These are phyloP conservation scores for Stentor coeruleus DNA, from an alignment of 73 alveolate genomes.

Conservation along the genomic window DNA sequence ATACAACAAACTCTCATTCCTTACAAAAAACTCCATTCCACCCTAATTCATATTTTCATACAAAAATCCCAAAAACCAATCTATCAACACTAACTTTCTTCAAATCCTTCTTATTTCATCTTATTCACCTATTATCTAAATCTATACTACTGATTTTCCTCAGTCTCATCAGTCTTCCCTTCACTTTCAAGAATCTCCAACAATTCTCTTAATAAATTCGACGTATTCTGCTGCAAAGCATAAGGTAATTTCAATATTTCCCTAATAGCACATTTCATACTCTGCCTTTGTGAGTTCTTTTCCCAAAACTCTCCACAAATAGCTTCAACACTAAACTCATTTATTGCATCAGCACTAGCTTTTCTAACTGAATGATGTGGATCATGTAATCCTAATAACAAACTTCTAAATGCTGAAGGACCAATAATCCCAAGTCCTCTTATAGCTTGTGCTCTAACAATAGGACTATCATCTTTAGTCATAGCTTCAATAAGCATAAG, in stretches of 20 bases:
- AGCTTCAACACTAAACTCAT: slow-evolving; percentile 29
- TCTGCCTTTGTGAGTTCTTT: slow-evolving; percentile 22
- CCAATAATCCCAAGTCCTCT: slow-evolving; percentile 85
- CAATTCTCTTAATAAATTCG: not conserved
- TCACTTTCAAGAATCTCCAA: not conserved
- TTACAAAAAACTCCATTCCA: no score
- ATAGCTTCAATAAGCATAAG: slow-evolving; percentile 89
- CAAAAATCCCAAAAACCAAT: no score
- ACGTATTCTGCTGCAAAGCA: not conserved
- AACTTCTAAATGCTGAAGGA: slow-evolving; percentile 76
- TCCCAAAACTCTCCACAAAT: slow-evolving; percentile 36
- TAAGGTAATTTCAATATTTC: slow-evolving; percentile 22
- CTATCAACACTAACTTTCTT: no score
- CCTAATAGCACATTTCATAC: slow-evolving; percentile 18
- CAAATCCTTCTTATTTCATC: no score
- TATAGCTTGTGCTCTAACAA: slow-evolving; percentile 80
- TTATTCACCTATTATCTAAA: no score
- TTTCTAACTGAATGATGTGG: slow-evolving; percentile 76
- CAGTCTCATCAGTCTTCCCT: not conserved
- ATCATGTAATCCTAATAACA: slow-evolving; percentile 84
- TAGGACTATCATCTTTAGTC: slow-evolving; percentile 77
- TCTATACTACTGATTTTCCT: no score
- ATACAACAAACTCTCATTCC: no score
- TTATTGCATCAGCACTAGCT: not conserved
- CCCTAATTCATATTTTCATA: no score